Conservation (phyloP, 2,329 filamentous ascomycete genomes). For the Pleochaeta shiraiana region DNA sequence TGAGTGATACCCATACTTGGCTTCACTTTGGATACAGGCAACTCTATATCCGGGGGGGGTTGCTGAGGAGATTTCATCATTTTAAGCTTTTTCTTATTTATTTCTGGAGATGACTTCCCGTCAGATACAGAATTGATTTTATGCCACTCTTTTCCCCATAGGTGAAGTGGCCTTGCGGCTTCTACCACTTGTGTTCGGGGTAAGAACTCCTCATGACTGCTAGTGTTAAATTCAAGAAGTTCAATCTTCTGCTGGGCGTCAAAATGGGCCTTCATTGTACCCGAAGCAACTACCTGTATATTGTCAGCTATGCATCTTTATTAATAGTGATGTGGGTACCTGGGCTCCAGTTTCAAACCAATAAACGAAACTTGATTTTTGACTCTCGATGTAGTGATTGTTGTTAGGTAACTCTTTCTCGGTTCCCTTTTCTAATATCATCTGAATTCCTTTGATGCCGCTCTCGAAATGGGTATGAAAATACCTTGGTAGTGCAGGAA, state of each 20-base stretch:
- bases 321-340: constrained; percentile 26
- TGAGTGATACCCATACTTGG: constrained; percentile 35
- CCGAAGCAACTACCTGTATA: constrained; percentile 48
- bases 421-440: constrained; percentile 50
- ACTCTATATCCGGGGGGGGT: constrained; percentile 35
- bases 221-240: constrained; percentile 60
- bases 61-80: constrained; percentile 35
- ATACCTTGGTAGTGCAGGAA: constrained; percentile 63
- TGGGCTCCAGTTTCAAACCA: constrained; percentile 73
- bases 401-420: constrained; percentile 37
- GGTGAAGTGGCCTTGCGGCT: constrained; percentile 36
- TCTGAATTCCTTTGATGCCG: constrained; percentile 66
- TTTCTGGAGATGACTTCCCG: constrained; percentile 37
- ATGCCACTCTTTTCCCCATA: constrained; percentile 44
- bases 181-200: constrained; percentile 43
- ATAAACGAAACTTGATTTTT: constrained; percentile 62
- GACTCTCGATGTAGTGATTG: constrained; percentile 53
- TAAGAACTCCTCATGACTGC: constrained; percentile 62
- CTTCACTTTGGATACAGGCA: constrained; percentile 37
- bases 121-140: constrained; percentile 32
- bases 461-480: constrained; percentile 79
- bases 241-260: constrained; percentile 64
- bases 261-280: constrained; percentile 58
- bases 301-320: constrained; percentile 14
- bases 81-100: constrained; percentile 44